These are phyloP conservation scores for Cinchona pubescens DNA, from an alignment of 257 asterid species.

Conservation along the genomic window DNA sequence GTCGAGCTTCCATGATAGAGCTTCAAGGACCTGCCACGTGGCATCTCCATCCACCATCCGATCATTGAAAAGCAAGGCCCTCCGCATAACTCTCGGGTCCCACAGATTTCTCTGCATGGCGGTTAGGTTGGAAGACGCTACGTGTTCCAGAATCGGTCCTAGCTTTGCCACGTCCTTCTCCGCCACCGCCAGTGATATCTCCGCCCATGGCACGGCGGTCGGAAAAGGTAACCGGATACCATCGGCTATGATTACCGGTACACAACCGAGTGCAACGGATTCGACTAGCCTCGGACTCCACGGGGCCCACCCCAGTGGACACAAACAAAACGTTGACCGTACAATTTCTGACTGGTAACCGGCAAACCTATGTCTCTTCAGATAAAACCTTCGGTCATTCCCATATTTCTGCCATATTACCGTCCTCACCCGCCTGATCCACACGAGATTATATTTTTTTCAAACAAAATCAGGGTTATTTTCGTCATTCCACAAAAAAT, in stretches of 20 bases:
- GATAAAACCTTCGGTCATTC: conserved; percentile 56
- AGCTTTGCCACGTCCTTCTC: conserved; percentile 64
- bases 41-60: conserved; percentile 69
- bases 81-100: conserved; percentile 49
- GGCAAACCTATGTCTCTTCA: conserved; percentile 55
- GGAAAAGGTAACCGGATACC: conserved; percentile 70
- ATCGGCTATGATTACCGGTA: conserved; percentile 83
- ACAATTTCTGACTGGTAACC: conserved; percentile 79
- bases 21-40: conserved; percentile 65
- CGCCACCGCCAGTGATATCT: conserved; percentile 66
- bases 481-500: neutral
- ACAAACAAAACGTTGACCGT: conserved; percentile 71
- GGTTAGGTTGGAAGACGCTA: conserved; percentile 58
- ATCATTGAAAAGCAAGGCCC: conserved; percentile 53
- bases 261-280: conserved; percentile 79
- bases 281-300: conserved; percentile 95
- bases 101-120: conserved; percentile 54
- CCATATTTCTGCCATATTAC: conserved; percentile 57
- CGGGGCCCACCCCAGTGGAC: conserved; percentile 96
- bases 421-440: conserved; percentile 62
- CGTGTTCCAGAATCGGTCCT: conserved; percentile 60
- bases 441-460: too few species aligned
- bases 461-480: neutral
- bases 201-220: conserved; percentile 70
- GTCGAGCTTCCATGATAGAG: conserved; percentile 35